Evolutionary conservation across 768 basidiomycete genomes (phyloP), one percentile per base, ranked within the genome.

Genomic region (Rhizopogon rudus): DNA sequence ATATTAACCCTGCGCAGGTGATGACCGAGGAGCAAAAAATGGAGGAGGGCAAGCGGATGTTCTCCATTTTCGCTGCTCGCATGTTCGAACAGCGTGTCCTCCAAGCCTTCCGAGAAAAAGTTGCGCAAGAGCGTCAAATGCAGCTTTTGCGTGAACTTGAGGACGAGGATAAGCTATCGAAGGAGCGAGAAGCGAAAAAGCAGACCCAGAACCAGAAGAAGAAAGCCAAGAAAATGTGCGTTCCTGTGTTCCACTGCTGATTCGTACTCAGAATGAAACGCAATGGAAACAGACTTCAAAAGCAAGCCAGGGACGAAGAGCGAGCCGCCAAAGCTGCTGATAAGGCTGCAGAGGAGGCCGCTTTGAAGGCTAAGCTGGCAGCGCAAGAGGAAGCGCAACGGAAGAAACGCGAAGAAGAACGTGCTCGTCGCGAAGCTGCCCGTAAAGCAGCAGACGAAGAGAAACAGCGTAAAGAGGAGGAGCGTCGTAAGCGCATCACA

Each of bases 41-140:
- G 89, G 96, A 98, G 72, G 97, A 98, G 74, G 97, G 97, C 61
- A 93, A 95, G 71, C 84, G 92, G 50, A 99, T 99, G 97, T 99
- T 99, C 77, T 94, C 93, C 60, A 97, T 99, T 72, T 99, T 99
- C 65, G 97, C 97, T 14, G 97, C 97, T 42, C 85, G 97, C 52
- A 97, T 98, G 95, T 98, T 99, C 70, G 97, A 99, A 74, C 96
- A 98, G 72, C 87, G 97, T 22, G 97, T 98, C 40, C 83, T 97
- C 53, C 89, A 93, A 65, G 93, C 96, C 13, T 98, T 96, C 67
- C 88, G 96, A 39, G 96, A 98, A 74, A 88, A 91, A 71, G 92
- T 98, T 16, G 96, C 97, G 12, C 93, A 96, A 67, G 95, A 96
- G 72, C 84, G 93, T 61, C 95, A 98, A 70, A 75, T 89, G 57